phyloP scores from a whole-genome alignment of 2,329 filamentous ascomycete genomes.

The Aspergillus clavatus region DNA sequence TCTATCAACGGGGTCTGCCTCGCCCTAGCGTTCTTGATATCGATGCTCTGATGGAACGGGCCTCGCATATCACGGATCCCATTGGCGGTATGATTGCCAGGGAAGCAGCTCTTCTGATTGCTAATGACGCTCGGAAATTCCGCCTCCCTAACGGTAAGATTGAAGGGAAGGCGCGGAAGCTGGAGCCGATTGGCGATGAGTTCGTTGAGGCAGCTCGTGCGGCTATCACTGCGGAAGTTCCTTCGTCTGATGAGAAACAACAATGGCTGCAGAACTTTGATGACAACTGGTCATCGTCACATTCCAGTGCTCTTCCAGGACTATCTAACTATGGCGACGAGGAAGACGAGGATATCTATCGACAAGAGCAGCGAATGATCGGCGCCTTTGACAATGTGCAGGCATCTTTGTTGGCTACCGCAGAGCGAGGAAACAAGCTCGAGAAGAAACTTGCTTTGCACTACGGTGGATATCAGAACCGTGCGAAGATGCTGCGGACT shows the following conservation, averaged over 20 bases:
- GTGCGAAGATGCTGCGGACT: constrained; percentile 70
- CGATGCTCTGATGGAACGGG: constrained; percentile 60
- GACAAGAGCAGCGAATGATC: constrained; percentile 56
- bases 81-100: constrained; percentile 65
- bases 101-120: constrained; percentile 75
- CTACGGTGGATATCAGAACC: constrained; percentile 84
- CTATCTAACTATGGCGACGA: constrained; percentile 75
- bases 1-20: constrained; percentile 80
- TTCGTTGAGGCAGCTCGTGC: constrained; percentile 70
- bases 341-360: constrained; percentile 61
- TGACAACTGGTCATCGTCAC: constrained; percentile 49
- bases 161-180: constrained; percentile 54
- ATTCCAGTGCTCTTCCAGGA: constrained; percentile 59
- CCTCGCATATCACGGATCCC: constrained; percentile 57
- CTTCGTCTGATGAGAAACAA: constrained; percentile 48
- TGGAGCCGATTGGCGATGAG: constrained; percentile 65
- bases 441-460: constrained; percentile 90
- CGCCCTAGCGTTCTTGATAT: constrained; percentile 71
- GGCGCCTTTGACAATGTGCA: constrained; percentile 72
- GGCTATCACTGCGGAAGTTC: constrained; percentile 66
- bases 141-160: constrained; percentile 65
- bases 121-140: constrained; percentile 72
- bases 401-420: constrained; percentile 65
- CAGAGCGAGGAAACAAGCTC: constrained; percentile 76
- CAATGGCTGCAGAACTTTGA: constrained; percentile 46